phyloP scores from a whole-genome alignment of 306 rosid species.

The Senna siamea region DNA sequence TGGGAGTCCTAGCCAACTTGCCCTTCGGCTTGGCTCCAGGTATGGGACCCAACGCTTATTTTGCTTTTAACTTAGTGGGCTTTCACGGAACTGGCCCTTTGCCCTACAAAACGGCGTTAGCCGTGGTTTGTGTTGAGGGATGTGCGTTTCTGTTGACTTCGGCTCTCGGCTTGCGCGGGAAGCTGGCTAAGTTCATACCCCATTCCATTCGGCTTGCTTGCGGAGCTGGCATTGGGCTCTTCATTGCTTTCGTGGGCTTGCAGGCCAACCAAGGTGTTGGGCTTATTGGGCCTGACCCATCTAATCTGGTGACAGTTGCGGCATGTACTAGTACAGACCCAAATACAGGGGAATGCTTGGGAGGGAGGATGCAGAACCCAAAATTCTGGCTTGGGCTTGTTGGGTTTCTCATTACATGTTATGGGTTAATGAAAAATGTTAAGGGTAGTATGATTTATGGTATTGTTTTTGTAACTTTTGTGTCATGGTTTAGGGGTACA shows the following conservation, averaged over 20 bases:
- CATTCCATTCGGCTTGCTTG: constrained; percentile 67
- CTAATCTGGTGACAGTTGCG: constrained; percentile 69
- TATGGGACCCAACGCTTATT: constrained; percentile 91
- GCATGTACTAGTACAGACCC: constrained; percentile 66
- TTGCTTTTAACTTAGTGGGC: constrained; percentile 83
- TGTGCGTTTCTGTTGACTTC: constrained; percentile 62
- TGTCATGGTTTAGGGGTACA: constrained; percentile 86
- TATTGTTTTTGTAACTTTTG: constrained; percentile 67
- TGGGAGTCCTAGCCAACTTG: constrained; percentile 83
- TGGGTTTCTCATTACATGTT: constrained; percentile 69
- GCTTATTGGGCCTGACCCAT: constrained; percentile 73
- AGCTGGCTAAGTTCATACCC: constrained; percentile 81
- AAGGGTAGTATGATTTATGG: constrained; percentile 96
- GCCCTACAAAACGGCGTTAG: constrained; percentile 71
- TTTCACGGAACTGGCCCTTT: constrained; percentile 77
- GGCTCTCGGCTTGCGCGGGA: constrained; percentile 77
- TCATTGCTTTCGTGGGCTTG: constrained; percentile 90
- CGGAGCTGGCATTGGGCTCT: constrained; percentile 90
- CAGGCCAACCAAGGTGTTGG: constrained; percentile 79
- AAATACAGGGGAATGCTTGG: constrained; percentile 75
- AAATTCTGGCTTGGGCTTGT: constrained; percentile 75
- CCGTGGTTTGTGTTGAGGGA: constrained; percentile 70
- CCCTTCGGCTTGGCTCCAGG: constrained; percentile 92
- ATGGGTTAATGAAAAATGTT: constrained; percentile 68
- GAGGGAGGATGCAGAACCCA: constrained; percentile 69